Conservation (phyloP, 2,329 filamentous ascomycete genomes). For the Sarocladiaceae sp. region DNA sequence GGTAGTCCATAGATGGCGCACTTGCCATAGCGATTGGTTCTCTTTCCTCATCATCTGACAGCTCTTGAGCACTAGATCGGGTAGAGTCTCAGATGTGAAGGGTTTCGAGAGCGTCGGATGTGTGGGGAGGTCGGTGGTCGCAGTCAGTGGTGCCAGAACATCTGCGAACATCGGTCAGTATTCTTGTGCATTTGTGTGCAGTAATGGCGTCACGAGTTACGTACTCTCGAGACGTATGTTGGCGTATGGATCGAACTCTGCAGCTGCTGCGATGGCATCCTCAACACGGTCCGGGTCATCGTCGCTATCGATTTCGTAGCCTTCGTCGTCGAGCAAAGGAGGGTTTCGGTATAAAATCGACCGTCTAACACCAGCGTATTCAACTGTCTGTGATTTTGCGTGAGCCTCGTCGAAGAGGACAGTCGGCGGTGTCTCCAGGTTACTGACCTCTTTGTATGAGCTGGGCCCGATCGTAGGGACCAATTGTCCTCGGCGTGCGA, state of each 20-base stretch:
- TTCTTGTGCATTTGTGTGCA: background rate
- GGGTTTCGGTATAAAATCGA: slow-evolving; percentile 71
- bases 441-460: slow-evolving; percentile 63
- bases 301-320: slow-evolving; percentile 67
- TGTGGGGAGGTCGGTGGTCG: slow-evolving; percentile 65
- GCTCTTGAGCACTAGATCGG: slow-evolving; percentile 63
- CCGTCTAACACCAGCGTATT: slow-evolving; percentile 67
- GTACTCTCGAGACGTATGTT: slow-evolving; percentile 65
- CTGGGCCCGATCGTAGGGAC: slow-evolving; percentile 59
- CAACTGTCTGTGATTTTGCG: slow-evolving; percentile 53
- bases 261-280: slow-evolving; percentile 55
- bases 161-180: slow-evolving; percentile 39
- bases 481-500: slow-evolving; percentile 64
- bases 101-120: slow-evolving; percentile 70
- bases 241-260: slow-evolving; percentile 68
- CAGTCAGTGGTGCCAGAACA: slow-evolving; percentile 67
- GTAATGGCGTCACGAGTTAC: slow-evolving; percentile 22
- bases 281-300: slow-evolving; percentile 60
- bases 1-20: slow-evolving; percentile 66
- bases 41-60: slow-evolving; percentile 69
- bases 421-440: no score
- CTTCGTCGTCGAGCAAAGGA: slow-evolving; percentile 67
- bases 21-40: slow-evolving; percentile 63
- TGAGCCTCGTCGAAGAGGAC: background rate
- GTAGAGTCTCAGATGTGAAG: slow-evolving; percentile 67